Evolutionary conservation across 768 basidiomycete genomes (phyloP), one percentile per base, ranked within the genome.

Genomic region (Macrolepiota fuliginosa): DNA sequence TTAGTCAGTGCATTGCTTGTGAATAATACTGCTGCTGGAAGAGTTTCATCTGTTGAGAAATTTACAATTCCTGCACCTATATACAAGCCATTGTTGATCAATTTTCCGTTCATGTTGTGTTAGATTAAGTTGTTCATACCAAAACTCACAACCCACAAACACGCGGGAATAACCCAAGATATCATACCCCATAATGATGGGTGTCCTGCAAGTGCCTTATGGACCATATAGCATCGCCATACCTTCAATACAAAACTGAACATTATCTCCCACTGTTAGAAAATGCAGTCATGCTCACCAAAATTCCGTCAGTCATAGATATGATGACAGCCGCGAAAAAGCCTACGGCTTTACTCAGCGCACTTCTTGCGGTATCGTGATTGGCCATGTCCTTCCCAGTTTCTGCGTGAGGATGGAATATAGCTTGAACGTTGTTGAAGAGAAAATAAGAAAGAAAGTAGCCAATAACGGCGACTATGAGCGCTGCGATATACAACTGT

Each of bases 171-270:
- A 3, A 35, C n/a, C 56, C 56, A 57, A 13, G 47, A 57, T 2
- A 57, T 19, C 10, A 10, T 36, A 13, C 39, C 17, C 46, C 27
- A 57, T 22, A 47, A n/a, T 12, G 56, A n/a, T 2, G 32, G 13
- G 6, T 22, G 7, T 32, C 29, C 7, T 7, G 29, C 3, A 32
- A 57, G 25, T 10, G 56, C 46, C 2, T 24, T 46, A 10, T 57
- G 56, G 19, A 57, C 56, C 56, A 57, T 57, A 24, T 35, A 57
- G 15, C 56, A 57, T 35, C 56, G 42, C 56, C 56, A 57, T 37
- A 49, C 45, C 56, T 57, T 15, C 3, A 22, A 49, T 24, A 9
- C 17, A 19, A 9, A 7, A 32, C 29, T 32, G 3, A 32, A 32
- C 7, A 37, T 37, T 19, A 40, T 11, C 13, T 24, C 17, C 5